Percentiles rank a stretch among this genome's conserved stretches.
Evolutionary conservation across 1,284 basidiomycete species (phyloP).

Genomic region (Anthracocystis panici-leucophaei): DNA sequence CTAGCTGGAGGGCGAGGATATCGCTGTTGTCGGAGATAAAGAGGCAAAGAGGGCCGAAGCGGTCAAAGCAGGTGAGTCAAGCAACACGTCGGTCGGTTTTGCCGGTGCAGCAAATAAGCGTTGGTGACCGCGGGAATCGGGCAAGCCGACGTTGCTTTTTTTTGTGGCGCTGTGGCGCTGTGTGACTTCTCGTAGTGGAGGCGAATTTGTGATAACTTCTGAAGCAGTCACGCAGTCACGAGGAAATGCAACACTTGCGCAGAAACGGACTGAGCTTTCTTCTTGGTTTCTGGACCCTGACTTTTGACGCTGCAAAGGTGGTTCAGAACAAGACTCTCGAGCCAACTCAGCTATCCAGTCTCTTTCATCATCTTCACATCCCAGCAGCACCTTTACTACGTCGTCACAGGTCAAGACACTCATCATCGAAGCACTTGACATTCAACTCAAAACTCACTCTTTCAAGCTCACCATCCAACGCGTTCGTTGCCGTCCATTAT

Average conservation of each 20-base stretch:
- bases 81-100: too few species aligned
- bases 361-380: background rate
- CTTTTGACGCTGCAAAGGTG: background rate
- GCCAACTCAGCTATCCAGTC: constrained; percentile 2
- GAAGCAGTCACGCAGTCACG: background rate
- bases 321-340: constrained; percentile 6
- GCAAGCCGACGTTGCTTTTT: background rate
- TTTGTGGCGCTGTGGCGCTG: background rate
- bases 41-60: background rate
- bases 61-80: too few species aligned
- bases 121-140: constrained; percentile 4
- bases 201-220: background rate
- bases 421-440: background rate
- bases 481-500: background rate
- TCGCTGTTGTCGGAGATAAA: background rate
- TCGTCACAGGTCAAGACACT: background rate
- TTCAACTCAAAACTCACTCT: background rate
- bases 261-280: constrained; percentile 15
- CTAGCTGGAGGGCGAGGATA: background rate
- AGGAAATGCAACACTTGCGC: constrained; percentile 13
- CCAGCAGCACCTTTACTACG: background rate
- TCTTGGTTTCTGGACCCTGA: constrained; percentile 21
- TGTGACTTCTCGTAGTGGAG: constrained; percentile 8
- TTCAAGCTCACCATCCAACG: background rate
- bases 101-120: too few species aligned